These are phyloP conservation scores for Leishmania martiniquensis DNA, from an alignment of 208 protist genomes.

Conservation along the genomic window DNA sequence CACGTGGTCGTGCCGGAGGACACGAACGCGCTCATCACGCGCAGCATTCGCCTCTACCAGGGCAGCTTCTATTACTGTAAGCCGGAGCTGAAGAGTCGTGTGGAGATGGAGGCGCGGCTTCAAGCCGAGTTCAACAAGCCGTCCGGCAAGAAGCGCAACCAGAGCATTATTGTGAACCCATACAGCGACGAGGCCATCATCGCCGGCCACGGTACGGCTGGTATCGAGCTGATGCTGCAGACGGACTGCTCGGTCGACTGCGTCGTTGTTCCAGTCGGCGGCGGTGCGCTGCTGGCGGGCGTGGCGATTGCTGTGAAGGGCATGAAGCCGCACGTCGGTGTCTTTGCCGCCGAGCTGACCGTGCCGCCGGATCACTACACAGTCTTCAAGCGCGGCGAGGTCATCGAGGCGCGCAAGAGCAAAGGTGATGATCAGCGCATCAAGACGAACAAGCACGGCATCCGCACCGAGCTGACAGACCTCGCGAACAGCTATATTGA, in stretches of 20 bases:
- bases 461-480: slow-evolving; percentile 25
- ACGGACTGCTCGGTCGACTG: slow-evolving; percentile 79
- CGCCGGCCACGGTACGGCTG: slow-evolving; percentile 88
- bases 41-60: slow-evolving; percentile 67
- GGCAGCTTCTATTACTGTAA: slow-evolving; percentile 52
- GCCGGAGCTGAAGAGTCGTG: slow-evolving; percentile 53
- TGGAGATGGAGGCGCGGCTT: slow-evolving; percentile 38
- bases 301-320: slow-evolving; percentile 89
- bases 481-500: slow-evolving; percentile 43
- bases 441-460: slow-evolving; percentile 19
- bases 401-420: slow-evolving; percentile 17
- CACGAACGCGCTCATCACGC: slow-evolving; percentile 78
- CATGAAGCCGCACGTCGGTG: slow-evolving; percentile 86
- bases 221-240: slow-evolving; percentile 90
- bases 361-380: slow-evolving; percentile 29
- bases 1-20: slow-evolving; percentile 90
- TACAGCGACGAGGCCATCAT: slow-evolving; percentile 93
- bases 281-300: slow-evolving; percentile 88
- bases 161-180: slow-evolving; percentile 86
- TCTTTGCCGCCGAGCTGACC: slow-evolving; percentile 86
- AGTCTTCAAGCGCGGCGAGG: slow-evolving; percentile 49
- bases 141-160: slow-evolving; percentile 50
- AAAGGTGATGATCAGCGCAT: not conserved
- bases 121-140: slow-evolving; percentile 45
- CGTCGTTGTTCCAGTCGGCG: slow-evolving; percentile 89